Conservation (phyloP, 1,139 yeast species). For the Eremothecium coryli region DNA sequence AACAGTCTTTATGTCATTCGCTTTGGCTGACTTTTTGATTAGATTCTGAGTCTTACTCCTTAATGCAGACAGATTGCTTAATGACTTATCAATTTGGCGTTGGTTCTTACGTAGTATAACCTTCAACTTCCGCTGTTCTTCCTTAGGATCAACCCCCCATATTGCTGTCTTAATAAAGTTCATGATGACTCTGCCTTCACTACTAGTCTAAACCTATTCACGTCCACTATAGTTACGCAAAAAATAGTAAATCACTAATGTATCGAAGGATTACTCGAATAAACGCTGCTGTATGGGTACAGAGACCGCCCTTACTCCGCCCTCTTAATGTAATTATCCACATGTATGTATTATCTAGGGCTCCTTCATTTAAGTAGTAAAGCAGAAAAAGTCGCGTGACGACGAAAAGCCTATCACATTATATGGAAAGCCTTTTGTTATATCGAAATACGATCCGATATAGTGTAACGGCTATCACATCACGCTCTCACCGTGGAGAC, state of each 20-base stretch:
- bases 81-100: conserved; percentile 67
- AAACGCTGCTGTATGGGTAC: too few species aligned
- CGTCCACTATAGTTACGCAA: too few species aligned
- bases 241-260: too few species aligned
- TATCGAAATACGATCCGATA: conserved; percentile 20
- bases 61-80: conserved; percentile 55
- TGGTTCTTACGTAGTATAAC: conserved; percentile 73
- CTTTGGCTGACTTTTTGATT: conserved; percentile 68
- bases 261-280: too few species aligned
- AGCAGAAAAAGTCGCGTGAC: too few species aligned
- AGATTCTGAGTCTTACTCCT: conserved; percentile 67
- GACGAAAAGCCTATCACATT: too few species aligned
- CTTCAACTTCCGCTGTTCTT: conserved; percentile 84
- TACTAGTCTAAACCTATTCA: too few species aligned
- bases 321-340: too few species aligned
- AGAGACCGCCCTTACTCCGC: too few species aligned
- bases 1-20: conserved; percentile 68
- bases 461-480: conserved; percentile 33
- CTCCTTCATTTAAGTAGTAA: too few species aligned
- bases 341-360: too few species aligned
- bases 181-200: conserved; percentile 33
- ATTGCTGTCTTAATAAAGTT: conserved; percentile 71
- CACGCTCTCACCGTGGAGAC: conserved; percentile 34
- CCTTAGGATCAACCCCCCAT: conserved; percentile 95
- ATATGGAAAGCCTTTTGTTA: background rate